Conservation (phyloP, 1,139 yeast species). For the Ashbya aceris region DNA sequence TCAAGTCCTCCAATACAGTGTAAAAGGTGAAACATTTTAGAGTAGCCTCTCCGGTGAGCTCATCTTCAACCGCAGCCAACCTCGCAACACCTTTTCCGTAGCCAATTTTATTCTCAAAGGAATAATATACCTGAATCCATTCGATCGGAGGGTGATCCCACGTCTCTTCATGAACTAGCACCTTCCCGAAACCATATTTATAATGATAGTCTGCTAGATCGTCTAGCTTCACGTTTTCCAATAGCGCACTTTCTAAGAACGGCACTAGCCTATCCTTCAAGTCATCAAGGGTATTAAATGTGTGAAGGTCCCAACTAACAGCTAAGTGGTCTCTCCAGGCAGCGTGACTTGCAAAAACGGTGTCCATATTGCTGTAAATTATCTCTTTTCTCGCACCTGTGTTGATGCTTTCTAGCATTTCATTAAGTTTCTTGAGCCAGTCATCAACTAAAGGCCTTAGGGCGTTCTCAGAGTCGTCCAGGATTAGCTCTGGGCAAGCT, state of each 20-base stretch:
- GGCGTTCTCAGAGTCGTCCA: slow-evolving; percentile 15
- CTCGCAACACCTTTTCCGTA: slow-evolving; percentile 31
- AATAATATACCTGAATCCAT: slow-evolving; percentile 32
- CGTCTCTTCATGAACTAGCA: slow-evolving; percentile 26
- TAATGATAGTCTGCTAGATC: slow-evolving; percentile 26
- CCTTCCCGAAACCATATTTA: slow-evolving; percentile 26
- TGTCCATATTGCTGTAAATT: slow-evolving; percentile 11
- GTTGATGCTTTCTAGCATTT: slow-evolving; percentile 10
- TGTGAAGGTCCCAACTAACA: slow-evolving; percentile 30
- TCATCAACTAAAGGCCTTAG: slow-evolving; percentile 21
- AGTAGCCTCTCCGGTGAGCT: slow-evolving; percentile 17
- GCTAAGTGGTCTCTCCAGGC: slow-evolving; percentile 34
- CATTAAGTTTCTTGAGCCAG: slow-evolving; percentile 30
- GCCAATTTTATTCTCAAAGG: slow-evolving; percentile 30
- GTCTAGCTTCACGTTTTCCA: slow-evolving; percentile 27
- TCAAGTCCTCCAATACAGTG: slow-evolving; percentile 32
- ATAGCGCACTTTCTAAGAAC: slow-evolving; percentile 17
- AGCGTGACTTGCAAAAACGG: slow-evolving; percentile 26
- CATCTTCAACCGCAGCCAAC: slow-evolving; percentile 27
- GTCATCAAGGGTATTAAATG: slow-evolving; percentile 28
- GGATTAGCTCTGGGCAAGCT: slow-evolving; percentile 26
- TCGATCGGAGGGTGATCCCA: slow-evolving; percentile 23
- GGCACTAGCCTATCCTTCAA: slow-evolving; percentile 17
- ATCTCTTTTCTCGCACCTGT: slow-evolving; percentile 9
- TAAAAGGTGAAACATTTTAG: slow-evolving; percentile 31